Base-by-base conservation (phyloP, 2,329 filamentous ascomycete species). In the Plectosphaerella sp. region DNA sequence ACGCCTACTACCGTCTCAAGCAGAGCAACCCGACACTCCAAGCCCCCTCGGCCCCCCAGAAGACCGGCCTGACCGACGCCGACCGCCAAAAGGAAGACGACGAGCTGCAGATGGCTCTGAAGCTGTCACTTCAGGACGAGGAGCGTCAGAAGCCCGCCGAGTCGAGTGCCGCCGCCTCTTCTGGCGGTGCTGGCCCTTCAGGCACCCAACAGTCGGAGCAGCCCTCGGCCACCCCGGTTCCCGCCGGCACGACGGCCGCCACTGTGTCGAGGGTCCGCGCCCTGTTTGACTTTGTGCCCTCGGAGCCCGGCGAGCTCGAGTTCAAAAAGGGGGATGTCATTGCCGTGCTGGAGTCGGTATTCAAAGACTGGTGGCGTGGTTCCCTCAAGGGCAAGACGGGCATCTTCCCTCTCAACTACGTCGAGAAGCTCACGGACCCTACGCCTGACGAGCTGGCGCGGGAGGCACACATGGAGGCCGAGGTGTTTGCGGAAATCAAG, bases 311-410 rank as follows among this genome's bases (percentile, higher is more conserved):
- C 47, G 94, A 99, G 73, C 77, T 99, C 56, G 91, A 96, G 61
- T 99, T 99, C 69, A 88, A 50, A 39, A 99, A 96, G 73, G 93
- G 94, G 25, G 94, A 99, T 67, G 88, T 97, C 41, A 99, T 99
- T 68, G 93, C 94, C 1, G 94, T 99, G 15, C 78, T 99, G 41
- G 94, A 97, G 71, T 97, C 92, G 2, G 94, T 97, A 2, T 99
- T 95, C 75, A 99, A 97, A 71, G 94, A 99, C 70, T 99, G 94
- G 94, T 99, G 94, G 94, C 93, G 96, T 62, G 94, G 94, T 1
- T 96, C 92, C 42, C 75, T 99, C 54, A 86, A 92, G 65, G 94
- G 94, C 18, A 91, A 97, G 70, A 97, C 91, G 7, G 94, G 94
- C 61, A 99, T 99, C 58, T 99, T 99, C 71, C 94, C 94, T 7